These are phyloP conservation scores for Exidia glandulosa DNA, from an alignment of 768 basidiomycete genomes.

Conservation along the genomic window DNA sequence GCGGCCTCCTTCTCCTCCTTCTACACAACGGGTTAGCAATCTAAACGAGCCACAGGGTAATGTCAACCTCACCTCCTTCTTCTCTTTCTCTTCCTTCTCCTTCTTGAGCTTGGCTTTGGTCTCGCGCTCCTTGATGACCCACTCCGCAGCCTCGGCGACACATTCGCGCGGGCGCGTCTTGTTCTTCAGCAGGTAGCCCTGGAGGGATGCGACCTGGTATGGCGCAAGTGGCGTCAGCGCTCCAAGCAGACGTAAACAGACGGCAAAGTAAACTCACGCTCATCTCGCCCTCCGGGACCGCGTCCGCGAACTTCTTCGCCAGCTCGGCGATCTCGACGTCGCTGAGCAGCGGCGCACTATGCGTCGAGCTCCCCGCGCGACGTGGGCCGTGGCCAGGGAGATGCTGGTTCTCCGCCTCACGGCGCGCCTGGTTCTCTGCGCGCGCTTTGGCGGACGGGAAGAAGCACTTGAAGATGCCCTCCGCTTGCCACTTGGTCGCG, in stretches of 20 bases:
- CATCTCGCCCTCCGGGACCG: constrained; percentile 79
- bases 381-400: constrained; percentile 47
- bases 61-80: constrained; percentile 35
- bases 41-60: not conserved
- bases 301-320: constrained; percentile 71
- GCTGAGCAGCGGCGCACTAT: constrained; percentile 55
- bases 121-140: constrained; percentile 74
- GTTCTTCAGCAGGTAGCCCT: constrained; percentile 81
- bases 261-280: constrained; percentile 46
- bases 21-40: constrained; percentile 1
- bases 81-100: constrained; percentile 32
- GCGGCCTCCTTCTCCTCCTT: constrained; percentile 3
- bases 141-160: constrained; percentile 67
- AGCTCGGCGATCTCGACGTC: constrained; percentile 68
- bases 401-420: constrained; percentile 47
- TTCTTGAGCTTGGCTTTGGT: constrained; percentile 77
- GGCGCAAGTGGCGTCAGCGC: not conserved
- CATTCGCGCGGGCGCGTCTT: constrained; percentile 83
- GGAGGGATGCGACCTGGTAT: constrained; percentile 63
- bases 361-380: constrained; percentile 24
- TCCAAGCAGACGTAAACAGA: not conserved
- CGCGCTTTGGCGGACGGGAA: constrained; percentile 56
- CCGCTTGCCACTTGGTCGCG: constrained; percentile 86
- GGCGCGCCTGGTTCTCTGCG: constrained; percentile 9
- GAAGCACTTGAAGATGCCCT: constrained; percentile 90